These are phyloP conservation scores for Mycena capillaripes DNA, from an alignment of 768 basidiomycete genomes.

Conservation along the genomic window DNA sequence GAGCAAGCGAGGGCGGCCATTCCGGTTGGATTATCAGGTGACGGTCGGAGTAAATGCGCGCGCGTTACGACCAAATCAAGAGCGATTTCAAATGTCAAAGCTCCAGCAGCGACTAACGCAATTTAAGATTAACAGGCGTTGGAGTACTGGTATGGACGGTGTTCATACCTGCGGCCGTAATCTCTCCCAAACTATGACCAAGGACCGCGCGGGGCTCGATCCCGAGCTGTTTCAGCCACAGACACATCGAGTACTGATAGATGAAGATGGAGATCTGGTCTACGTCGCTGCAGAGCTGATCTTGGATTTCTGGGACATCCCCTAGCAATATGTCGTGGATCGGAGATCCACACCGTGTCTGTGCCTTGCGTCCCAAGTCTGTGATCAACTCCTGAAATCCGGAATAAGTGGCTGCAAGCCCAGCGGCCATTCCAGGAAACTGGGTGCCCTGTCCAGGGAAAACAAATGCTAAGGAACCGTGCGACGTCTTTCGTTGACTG, in stretches of 20 bases:
- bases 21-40: slow-evolving; percentile 8
- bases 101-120: slow-evolving; percentile 20
- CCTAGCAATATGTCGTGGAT: slow-evolving; percentile 19
- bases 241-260: slow-evolving; percentile 31
- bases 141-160: neutral
- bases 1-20: slow-evolving; percentile 32
- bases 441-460: slow-evolving; percentile 35
- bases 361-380: slow-evolving; percentile 15
- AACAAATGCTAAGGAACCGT: slow-evolving; percentile 14
- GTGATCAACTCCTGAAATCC: slow-evolving; percentile 13
- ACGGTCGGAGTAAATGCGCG: slow-evolving; percentile 20
- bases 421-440: slow-evolving; percentile 29
- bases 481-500: neutral
- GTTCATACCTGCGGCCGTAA: slow-evolving; percentile 33
- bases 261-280: slow-evolving; percentile 36
- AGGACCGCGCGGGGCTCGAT: slow-evolving; percentile 26
- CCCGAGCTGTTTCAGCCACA: slow-evolving; percentile 28
- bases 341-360: slow-evolving; percentile 3
- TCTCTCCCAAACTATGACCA: slow-evolving; percentile 36
- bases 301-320: neutral
- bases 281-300: slow-evolving; percentile 18
- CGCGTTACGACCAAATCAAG: slow-evolving; percentile 28
- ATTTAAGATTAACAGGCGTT: neutral
- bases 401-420: neutral
- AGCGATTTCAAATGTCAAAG: slow-evolving; percentile 24